Evolutionary conservation across 163 green algal genomes (phyloP).

Genomic region (Scenedesmus sp.): DNA sequence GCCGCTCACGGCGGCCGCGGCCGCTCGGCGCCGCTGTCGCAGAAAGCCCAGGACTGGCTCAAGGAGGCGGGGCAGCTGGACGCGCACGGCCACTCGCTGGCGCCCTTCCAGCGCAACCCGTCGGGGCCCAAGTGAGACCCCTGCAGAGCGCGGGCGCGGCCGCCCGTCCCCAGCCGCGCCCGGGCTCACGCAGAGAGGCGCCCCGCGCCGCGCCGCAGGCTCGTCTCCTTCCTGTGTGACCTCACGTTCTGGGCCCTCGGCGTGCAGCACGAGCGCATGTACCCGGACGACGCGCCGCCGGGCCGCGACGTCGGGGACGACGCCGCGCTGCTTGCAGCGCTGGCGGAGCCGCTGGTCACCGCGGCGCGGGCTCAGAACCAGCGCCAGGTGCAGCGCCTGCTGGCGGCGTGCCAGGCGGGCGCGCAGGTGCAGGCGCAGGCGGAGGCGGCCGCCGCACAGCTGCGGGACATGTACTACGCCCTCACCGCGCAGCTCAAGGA

Average conservation of each 20-base stretch:
- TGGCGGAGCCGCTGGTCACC: slow-evolving; percentile 33
- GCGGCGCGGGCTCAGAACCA: slow-evolving; percentile 34
- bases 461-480: slow-evolving; percentile 37
- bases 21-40: background rate
- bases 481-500: slow-evolving; percentile 25
- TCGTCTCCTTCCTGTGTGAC: slow-evolving; percentile 40
- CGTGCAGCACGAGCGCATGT: slow-evolving; percentile 35
- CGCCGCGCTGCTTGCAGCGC: background rate
- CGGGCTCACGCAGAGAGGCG: too few relatives aligned
- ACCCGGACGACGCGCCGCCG: slow-evolving; percentile 4
- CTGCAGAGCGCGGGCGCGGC: background rate
- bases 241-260: slow-evolving; percentile 8
- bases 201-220: slow-evolving; percentile 2
- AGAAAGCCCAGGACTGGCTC: slow-evolving; percentile 56
- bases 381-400: slow-evolving; percentile 20
- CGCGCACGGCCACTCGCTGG: background rate
- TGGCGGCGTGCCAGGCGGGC: background rate
- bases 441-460: slow-evolving; percentile 1
- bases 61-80: slow-evolving; percentile 38
- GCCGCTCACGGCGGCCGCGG: background rate
- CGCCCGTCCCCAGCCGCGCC: too few relatives aligned
- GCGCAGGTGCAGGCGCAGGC: slow-evolving; percentile 17
- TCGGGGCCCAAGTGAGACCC: slow-evolving; percentile 27
- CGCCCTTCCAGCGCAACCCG: slow-evolving; percentile 5
- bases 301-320: slow-evolving; percentile 11